These are phyloP conservation scores for Stygiomarasmius scandens DNA, from an alignment of 1,284 basidiomycete genomes.

Conservation along the genomic window DNA sequence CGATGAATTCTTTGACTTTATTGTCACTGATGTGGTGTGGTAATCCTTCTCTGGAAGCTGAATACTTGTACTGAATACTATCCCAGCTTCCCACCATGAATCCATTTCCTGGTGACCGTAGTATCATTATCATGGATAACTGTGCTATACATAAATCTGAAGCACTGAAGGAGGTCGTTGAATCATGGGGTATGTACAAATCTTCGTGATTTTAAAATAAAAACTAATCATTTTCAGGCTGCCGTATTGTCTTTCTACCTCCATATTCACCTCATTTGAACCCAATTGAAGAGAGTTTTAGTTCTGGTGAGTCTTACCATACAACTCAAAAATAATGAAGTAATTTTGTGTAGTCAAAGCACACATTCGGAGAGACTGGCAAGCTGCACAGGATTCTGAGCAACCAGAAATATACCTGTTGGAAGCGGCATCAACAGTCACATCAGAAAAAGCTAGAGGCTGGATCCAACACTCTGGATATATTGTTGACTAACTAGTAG, in stretches of 20 bases:
- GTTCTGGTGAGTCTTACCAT: slow-evolving; percentile 11
- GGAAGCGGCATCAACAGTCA: slow-evolving; percentile 25
- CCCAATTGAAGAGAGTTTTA: slow-evolving; percentile 35
- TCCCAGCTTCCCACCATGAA: slow-evolving; percentile 26
- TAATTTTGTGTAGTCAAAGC: slow-evolving; percentile 22
- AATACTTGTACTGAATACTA: neutral
- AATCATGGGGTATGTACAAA: neutral
- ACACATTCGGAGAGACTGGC: slow-evolving; percentile 20
- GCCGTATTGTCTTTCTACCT: slow-evolving; percentile 27
- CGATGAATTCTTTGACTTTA: slow-evolving; percentile 25
- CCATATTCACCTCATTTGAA: slow-evolving; percentile 36
- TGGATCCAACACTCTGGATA: slow-evolving; percentile 30
- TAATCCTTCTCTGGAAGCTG: too few relatives aligned
- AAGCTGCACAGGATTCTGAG: slow-evolving; percentile 13
- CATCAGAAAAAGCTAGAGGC: slow-evolving; percentile 23
- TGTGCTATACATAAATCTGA: slow-evolving; percentile 23
- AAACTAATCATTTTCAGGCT: slow-evolving; percentile 24
- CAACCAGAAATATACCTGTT: slow-evolving; percentile 20
- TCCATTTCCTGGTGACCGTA: slow-evolving; percentile 20
- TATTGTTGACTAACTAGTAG: slow-evolving; percentile 9
- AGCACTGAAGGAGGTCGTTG: slow-evolving; percentile 4
- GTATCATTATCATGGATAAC: slow-evolving; percentile 27
- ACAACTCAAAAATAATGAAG: neutral
- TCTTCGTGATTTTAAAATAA: neutral
- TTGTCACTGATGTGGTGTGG: slow-evolving; percentile 24